Evolutionary conservation across 495 filamentous ascomycete genomes (phyloP), one percentile per base, ranked within the genome.

Genomic region (Aspergillus ellipticus): DNA sequence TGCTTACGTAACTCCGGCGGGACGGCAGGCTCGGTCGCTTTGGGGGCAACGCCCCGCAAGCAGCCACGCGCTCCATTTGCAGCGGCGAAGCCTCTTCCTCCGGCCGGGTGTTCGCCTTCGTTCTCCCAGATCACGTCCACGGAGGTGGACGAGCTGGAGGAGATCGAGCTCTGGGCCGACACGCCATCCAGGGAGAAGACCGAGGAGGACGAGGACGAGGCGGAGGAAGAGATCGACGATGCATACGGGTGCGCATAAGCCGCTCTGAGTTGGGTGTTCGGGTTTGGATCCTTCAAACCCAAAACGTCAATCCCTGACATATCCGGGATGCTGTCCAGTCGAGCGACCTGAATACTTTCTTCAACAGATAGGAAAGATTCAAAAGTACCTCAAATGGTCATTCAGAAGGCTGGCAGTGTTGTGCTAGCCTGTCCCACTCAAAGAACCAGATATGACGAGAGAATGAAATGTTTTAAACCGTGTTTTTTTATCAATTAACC

Each of bases 181-280:
- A 64, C 42, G 78, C 82, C 55, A 67, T 83, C 81, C 66, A 89
- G 79, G 50, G 91, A 95, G 78, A 90, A 94, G 61, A 92, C 80
- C 13, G 90, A 92, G 5, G 90, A 91, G 52, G 86, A 80, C 42
- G 83, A 83, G 26, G 89, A 90, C 20, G 88, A 86, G 29, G 88
- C 88, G 65, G 85, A 79, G 56, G 83, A 86, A 47, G 87, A 85
- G 66, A 85, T 81, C n/a, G 82, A 83, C 45, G 81, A 79, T 63
- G 78, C 80, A 66, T 90, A 91, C 57, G 85, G 84, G 62, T 77
- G 71, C 63, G 73, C 68, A 65, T 73, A 65, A 52, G 68, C 65
- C 60, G 71, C 66, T 67, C 68, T 72, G 53, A 64, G 62, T 54
- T 64, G 66, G 55, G 64, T 58, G 56, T 68, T 58, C 54, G 69